Percentiles rank a stretch among this genome's conserved stretches.
These are phyloP conservation scores for Fistulinella cinereoalba DNA, from an alignment of 1,284 basidiomycete species.

Conservation along the genomic window DNA sequence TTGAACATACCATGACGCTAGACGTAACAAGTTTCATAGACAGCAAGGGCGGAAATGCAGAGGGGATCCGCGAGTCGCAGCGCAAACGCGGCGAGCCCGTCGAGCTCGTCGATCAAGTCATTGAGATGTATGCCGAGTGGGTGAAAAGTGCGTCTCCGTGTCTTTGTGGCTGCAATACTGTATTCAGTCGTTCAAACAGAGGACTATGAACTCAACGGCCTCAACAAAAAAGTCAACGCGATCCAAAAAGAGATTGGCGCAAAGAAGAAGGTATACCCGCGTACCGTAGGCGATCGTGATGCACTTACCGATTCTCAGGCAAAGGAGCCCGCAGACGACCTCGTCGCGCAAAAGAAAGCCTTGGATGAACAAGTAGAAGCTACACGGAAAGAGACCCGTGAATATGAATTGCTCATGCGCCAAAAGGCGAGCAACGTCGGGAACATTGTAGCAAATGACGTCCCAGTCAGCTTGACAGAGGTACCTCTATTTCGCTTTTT, in stretches of 20 bases:
- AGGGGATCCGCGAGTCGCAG: conserved; percentile 90
- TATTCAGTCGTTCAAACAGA: conserved; percentile 44
- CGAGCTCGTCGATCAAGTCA: conserved; percentile 91
- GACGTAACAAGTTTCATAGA: conserved; percentile 79
- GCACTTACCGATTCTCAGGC: conserved; percentile 47
- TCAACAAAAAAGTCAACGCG: conserved; percentile 83
- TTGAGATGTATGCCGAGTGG: conserved; percentile 91
- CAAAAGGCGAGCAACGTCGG: conserved; percentile 82
- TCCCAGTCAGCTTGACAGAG: conserved; percentile 87
- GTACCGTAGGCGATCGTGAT: neutral
- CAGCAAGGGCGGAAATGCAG: conserved; percentile 92
- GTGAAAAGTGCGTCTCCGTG: conserved; percentile 68
- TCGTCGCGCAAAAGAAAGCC: conserved; percentile 76
- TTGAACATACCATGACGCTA: conserved; percentile 55
- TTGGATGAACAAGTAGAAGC: conserved; percentile 79
- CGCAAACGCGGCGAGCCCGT: conserved; percentile 85
- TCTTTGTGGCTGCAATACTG: neutral
- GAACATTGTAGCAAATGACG: conserved; percentile 88
- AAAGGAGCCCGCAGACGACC: conserved; percentile 87
- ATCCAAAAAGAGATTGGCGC: conserved; percentile 92
- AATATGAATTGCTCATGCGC: conserved; percentile 78
- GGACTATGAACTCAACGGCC: conserved; percentile 79
- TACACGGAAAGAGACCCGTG: conserved; percentile 73
- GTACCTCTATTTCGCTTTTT: conserved; percentile 42
- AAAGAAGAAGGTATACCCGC: conserved; percentile 79